Percentiles rank a stretch among this genome's conserved stretches.
These are phyloP conservation scores for Komagataella phaffii DNA, from an alignment of 805 yeast genomes.

Conservation along the genomic window DNA sequence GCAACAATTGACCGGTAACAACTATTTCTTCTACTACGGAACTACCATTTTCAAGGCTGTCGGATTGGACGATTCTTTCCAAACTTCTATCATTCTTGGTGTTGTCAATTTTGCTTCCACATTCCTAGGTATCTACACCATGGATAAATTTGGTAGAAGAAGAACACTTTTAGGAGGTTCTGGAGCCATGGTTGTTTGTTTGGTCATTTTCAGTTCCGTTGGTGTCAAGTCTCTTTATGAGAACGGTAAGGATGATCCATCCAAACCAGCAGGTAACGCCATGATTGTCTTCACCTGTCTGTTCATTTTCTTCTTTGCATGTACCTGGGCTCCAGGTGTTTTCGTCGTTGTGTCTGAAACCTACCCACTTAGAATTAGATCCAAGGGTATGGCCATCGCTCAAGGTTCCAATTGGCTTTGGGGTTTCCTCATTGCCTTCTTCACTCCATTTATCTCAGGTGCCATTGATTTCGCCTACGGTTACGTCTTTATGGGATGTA, in stretches of 20 bases:
- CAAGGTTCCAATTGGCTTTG: slow-evolving; percentile 67
- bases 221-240: slow-evolving; percentile 28
- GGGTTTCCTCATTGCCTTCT: slow-evolving; percentile 57
- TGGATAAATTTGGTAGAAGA: slow-evolving; percentile 57
- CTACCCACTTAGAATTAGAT: slow-evolving; percentile 58
- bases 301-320: slow-evolving; percentile 62
- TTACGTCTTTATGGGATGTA: slow-evolving; percentile 40
- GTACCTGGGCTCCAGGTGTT: slow-evolving; percentile 65
- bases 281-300: slow-evolving; percentile 39
- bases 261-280: slow-evolving; percentile 26
- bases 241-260: slow-evolving; percentile 9
- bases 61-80: slow-evolving; percentile 33
- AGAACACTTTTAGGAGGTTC: slow-evolving; percentile 48
- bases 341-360: slow-evolving; percentile 47
- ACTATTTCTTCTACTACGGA: slow-evolving; percentile 61
- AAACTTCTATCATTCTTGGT: slow-evolving; percentile 27
- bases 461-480: slow-evolving; percentile 39
- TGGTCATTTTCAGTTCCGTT: slow-evolving; percentile 39
- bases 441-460: slow-evolving; percentile 40
- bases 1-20: slow-evolving; percentile 65
- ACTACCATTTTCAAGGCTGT: slow-evolving; percentile 43
- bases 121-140: slow-evolving; percentile 33
- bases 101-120: slow-evolving; percentile 35
- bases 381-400: slow-evolving; percentile 52
- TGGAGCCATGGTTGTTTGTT: slow-evolving; percentile 45